Percentiles rank a stretch among this genome's conserved stretches.
These are phyloP conservation scores for Begonia masoniana DNA, from an alignment of 306 rosid genomes.

Conservation along the genomic window DNA sequence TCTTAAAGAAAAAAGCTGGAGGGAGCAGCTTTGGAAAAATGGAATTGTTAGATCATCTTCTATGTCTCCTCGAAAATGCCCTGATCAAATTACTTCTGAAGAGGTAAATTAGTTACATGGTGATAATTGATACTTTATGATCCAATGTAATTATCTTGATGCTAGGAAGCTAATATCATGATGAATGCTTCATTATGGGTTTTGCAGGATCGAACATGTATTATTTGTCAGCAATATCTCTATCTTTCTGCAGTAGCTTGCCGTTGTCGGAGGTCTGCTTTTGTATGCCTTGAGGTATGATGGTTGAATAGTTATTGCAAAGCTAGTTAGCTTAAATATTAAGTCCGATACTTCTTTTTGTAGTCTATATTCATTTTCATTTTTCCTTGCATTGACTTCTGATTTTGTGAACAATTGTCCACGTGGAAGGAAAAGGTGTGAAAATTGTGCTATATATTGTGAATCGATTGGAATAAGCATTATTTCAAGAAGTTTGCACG, in stretches of 20 bases:
- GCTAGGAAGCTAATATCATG: constrained; percentile 12
- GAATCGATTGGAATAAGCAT: too few relatives aligned
- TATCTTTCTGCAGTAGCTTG: constrained; percentile 88
- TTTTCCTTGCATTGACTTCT: constrained; percentile 9
- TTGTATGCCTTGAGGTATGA: constrained; percentile 85
- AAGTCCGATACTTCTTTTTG: neutral
- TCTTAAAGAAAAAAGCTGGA: constrained; percentile 60
- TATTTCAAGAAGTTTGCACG: too few relatives aligned
- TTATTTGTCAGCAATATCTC: constrained; percentile 90
- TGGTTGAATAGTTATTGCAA: constrained; percentile 11
- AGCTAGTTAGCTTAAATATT: neutral
- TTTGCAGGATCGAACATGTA: constrained; percentile 74
- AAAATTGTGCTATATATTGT: too few relatives aligned
- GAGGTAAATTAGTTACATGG: constrained; percentile 35
- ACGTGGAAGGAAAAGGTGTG: neutral
- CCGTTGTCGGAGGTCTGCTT: constrained; percentile 64
- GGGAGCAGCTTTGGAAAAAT: constrained; percentile 86
- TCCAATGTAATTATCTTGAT: constrained; percentile 8
- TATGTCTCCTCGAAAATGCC: constrained; percentile 56
- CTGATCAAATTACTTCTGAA: constrained; percentile 74
- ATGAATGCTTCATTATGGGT: constrained; percentile 12
- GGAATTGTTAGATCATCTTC: constrained; percentile 63
- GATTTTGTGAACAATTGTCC: constrained; percentile 6
- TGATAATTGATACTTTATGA: constrained; percentile 3
- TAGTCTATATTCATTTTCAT: neutral